Evolutionary conservation across 106 monocot genomes (phyloP), one percentile per base, ranked within the genome.

Genomic region (Triglochin maritima): DNA sequence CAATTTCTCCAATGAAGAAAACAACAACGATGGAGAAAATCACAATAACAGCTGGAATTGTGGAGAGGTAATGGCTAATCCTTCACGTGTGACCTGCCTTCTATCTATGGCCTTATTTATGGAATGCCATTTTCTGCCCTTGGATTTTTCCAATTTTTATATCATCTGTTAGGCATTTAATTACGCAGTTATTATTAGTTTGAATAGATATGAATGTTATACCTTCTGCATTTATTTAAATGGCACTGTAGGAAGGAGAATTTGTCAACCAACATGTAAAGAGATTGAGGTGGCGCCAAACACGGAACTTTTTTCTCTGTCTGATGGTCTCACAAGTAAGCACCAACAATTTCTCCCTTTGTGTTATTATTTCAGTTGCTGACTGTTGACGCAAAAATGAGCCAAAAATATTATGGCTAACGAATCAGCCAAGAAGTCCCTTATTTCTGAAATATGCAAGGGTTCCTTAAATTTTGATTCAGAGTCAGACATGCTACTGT

Each of bases 1-100:
- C 56, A 94, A 94, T 69, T 63, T 81, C 8, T 77, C 81, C 59
- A 94, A 94, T 71, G 87, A 87, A 4, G 94, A 94, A 72, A 86
- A 87, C 56, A 94, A 94, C 54, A 79, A 77, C 56, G 94, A 94
- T 71, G 94, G 94, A 51, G 94, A 94, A 72, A 94, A 90, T 73
- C 94, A 94, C 52, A 94, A 94, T 54, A 82, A 85, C 61, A 94
- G 94, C 72, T 94, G 94, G 94, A 94, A 94, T 56, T 94, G 94
- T 73, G 90, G 94, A 29, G 80, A 90, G 90, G 94, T 94, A 67
- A 72, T 5, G 17, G 6, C 48, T 14, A 44, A 48, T 29, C 11
- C 45, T n/a, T 48, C 3, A 65, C 14, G 12, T 5, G 13, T 50
- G 11, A 29, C 29, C 29, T 29, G 29, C 29, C 29, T 29, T 29